Evolutionary conservation across 352 stramenopile species (phyloP), one percentile per base, ranked within the genome.

Genomic region (Globisporangium nagaii): DNA sequence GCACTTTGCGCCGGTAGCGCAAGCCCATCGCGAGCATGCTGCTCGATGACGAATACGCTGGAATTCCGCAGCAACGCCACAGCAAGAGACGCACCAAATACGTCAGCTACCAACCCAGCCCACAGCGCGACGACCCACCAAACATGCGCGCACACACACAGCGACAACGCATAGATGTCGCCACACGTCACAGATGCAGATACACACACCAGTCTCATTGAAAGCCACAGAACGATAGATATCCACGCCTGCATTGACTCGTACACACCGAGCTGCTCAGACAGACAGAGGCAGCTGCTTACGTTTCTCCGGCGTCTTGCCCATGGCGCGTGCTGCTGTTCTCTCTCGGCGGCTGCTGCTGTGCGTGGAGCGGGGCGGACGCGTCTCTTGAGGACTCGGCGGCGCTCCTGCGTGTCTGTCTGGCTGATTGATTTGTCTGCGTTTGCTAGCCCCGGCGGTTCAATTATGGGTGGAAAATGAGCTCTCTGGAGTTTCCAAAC

Each of bases 1-100:
- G 60, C 52, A 70, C 64, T 41, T 88, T 88, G 47, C 68, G 77
- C 32, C 75, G 72, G 35, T 88, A 86, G 42, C 72, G 70, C 63
- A 84, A 55, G 31, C 63, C 54, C 30, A 51, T 46, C 22, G 55
- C 20, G n/a, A 50, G 20, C 2, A 52, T 32, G 10, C 40, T 36
- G n/a, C 41, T 55, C 19, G 43, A 37, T 28, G 34, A 45, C 47
- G 46, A 44, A 25, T 55, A 31, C 13, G 63, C 19, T 32, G 32
- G n/a, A n/a, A n/a, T n/a, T n/a, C n/a, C n/a, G n/a, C 27, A 62
- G 3, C 6, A 39, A 8, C 34, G 19, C 2, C n/a, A 15, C 32
- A 9, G 7, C 34, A 39, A 12, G 28, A 32, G 17, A 2, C 11
- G 12, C 11, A 46, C 22, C 40, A 9, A 46, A 20, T 6, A 22